Evolutionary conservation across 495 filamentous ascomycete genomes (phyloP).

Genomic region (Aspergillus indologenus): DNA sequence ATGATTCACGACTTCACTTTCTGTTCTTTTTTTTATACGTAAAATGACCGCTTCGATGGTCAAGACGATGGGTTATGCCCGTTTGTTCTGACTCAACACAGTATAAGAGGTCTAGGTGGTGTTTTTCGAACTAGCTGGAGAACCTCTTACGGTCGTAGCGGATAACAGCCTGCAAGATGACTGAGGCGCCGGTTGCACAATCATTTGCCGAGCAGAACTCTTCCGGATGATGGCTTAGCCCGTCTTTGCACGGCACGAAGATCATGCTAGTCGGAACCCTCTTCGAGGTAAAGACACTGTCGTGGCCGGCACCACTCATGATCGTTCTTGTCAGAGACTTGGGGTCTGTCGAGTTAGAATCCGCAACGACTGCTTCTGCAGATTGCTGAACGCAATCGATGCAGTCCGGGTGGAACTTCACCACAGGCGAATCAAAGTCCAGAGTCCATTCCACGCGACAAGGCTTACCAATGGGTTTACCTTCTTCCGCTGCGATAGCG

Average conservation of each 20-base stretch:
- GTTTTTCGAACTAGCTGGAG: slow-evolving; percentile 17
- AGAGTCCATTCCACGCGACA: slow-evolving; percentile 57
- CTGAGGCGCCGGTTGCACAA: slow-evolving; percentile 60
- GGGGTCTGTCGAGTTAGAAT: slow-evolving; percentile 42
- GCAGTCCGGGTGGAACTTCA: slow-evolving; percentile 68
- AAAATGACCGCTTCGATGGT: too few species aligned
- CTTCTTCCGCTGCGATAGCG: slow-evolving; percentile 53
- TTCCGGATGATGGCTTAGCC: slow-evolving; percentile 61
- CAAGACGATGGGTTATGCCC: too few species aligned
- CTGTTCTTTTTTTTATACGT: neutral
- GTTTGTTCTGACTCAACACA: too few species aligned
- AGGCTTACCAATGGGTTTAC: slow-evolving; percentile 48
- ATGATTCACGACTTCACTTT: slow-evolving; percentile 31
- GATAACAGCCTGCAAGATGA: slow-evolving; percentile 59
- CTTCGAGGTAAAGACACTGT: slow-evolving; percentile 60
- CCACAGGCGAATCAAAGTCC: slow-evolving; percentile 62
- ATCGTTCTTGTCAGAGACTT: slow-evolving; percentile 46
- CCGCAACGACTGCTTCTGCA: slow-evolving; percentile 51
- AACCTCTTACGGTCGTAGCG: slow-evolving; percentile 55
- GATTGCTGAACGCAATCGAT: slow-evolving; percentile 63
- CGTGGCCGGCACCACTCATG: slow-evolving; percentile 61
- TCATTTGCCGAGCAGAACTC: slow-evolving; percentile 61
- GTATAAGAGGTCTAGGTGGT: too few species aligned
- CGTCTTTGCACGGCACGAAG: slow-evolving; percentile 64
- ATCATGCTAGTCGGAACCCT: slow-evolving; percentile 63